Base-by-base conservation (phyloP, 805 yeast genomes). In the Clavispora phyllophila region DNA sequence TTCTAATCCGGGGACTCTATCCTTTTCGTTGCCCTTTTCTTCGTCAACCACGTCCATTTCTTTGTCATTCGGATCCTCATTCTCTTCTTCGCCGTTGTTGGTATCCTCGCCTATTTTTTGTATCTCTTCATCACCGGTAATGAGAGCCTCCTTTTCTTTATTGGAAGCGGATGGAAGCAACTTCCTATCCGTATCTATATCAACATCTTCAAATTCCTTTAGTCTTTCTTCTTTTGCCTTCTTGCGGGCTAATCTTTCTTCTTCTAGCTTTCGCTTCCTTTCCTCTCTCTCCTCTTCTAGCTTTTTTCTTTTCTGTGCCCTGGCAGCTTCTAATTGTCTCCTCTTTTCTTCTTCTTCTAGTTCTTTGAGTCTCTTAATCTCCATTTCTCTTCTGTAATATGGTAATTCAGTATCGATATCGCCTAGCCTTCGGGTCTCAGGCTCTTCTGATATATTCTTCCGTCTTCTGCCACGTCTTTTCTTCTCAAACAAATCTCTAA, bases 391-490 rank as follows among this genome's bases (percentile, higher is more conserved):
- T 40, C 56, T 57, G 35, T 56, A 57, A 37, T 54, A 55, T 3
- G 73, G 63, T 27, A 58, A 44, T 23, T 51, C 54, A 19, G 42
- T 42, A 35, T 59, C 60, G 17, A 57, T 42, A 36, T 51, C 65
- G 17, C 73, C 74, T 5, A 71, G 68, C 13, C 60, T 53, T 41
- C 51, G 53, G 6, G 46, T 39, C 34, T 56, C 35, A 29, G 65
- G 47, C 51, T 53, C 60, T 12, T 55, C 68, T 24, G 63, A 63
- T 19, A 59, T 62, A 35, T 54, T 54, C 55, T 65, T 73, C 60
- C 66, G 70, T 54, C 65, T 74, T 49, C 70, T 72, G 38, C 68
- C 69, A 27, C 65, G 70, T 54, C 71, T 70, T 55, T 74, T 62
- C 25, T 54, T 47, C 23, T 54, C 57, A 7, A 49, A 60, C 56